A percentile compares a stretch with the other conserved stretches of the same genome.
phyloP scores from a whole-genome alignment of 768 basidiomycete species.

The Boletus rubropictus region DNA sequence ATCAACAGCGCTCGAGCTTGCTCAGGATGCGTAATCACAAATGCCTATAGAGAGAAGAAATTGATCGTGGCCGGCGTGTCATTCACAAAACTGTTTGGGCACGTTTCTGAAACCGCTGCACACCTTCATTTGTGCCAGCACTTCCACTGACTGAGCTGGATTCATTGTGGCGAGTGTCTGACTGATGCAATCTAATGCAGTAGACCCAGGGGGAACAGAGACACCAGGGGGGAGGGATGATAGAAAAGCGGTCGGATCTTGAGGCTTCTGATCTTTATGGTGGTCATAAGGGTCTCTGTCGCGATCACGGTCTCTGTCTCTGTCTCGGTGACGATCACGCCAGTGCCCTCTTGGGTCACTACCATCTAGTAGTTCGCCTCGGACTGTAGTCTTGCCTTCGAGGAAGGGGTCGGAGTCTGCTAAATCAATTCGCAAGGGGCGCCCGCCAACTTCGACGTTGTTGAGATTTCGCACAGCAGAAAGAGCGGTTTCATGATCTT shows the following conservation, averaged over 20 bases:
- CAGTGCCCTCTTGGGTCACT: slow-evolving; percentile 37
- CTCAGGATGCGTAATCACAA: slow-evolving; percentile 87
- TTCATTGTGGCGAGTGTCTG: slow-evolving; percentile 79
- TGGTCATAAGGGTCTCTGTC: slow-evolving; percentile 34
- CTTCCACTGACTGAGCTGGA: slow-evolving; percentile 83
- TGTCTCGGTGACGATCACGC: slow-evolving; percentile 44
- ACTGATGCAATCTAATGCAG: slow-evolving; percentile 77
- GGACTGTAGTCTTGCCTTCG: slow-evolving; percentile 83
- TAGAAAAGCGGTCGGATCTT: slow-evolving; percentile 53
- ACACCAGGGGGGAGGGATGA: slow-evolving; percentile 69
- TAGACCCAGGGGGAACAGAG: slow-evolving; percentile 63
- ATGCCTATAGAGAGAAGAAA: slow-evolving; percentile 58
- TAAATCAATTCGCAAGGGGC: slow-evolving; percentile 88
- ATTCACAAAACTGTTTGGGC: slow-evolving; percentile 19
- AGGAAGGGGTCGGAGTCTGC: slow-evolving; percentile 91
- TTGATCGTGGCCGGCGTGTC: slow-evolving; percentile 7
- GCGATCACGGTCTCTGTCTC: slow-evolving; percentile 50
- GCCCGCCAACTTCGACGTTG: slow-evolving; percentile 86
- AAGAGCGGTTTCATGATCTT: slow-evolving; percentile 92
- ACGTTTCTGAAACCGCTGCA: slow-evolving; percentile 26
- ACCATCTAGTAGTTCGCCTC: slow-evolving; percentile 73
- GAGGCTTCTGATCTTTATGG: slow-evolving; percentile 30
- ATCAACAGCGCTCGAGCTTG: slow-evolving; percentile 76
- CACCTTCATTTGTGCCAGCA: slow-evolving; percentile 98
- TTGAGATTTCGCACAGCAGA: slow-evolving; percentile 97